A percentile compares a stretch with the other conserved stretches of the same genome.
phyloP scores from a whole-genome alignment of 106 monocot species.

The Allium sativum region DNA sequence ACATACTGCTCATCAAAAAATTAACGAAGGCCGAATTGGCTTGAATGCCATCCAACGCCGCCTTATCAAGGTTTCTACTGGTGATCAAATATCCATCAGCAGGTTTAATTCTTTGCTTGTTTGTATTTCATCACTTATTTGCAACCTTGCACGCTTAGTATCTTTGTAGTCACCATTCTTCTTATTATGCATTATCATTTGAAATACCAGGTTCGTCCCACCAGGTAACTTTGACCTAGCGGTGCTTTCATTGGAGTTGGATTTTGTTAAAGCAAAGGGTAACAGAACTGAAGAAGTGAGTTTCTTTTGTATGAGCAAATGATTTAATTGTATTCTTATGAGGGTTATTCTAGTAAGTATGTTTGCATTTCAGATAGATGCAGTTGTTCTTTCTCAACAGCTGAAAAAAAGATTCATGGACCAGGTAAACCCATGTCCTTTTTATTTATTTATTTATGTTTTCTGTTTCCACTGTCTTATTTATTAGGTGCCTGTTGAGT shows the following conservation, averaged over 20 bases:
- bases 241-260: constrained; percentile 73
- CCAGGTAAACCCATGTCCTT: constrained; percentile 42
- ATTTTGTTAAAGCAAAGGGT: constrained; percentile 58
- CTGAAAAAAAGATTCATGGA: constrained; percentile 54
- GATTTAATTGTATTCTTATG: too few relatives aligned
- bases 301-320: neutral
- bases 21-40: constrained; percentile 43
- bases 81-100: constrained; percentile 56
- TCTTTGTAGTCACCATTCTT: neutral
- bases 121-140: neutral
- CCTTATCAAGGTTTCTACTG: constrained; percentile 65
- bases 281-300: constrained; percentile 66
- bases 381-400: constrained; percentile 76
- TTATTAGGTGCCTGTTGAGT: too few relatives aligned
- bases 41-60: constrained; percentile 85
- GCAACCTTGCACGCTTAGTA: too few relatives aligned
- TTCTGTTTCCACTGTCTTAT: too few relatives aligned
- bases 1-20: constrained; percentile 40
- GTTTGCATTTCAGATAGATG: constrained; percentile 63
- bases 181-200: neutral
- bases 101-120: constrained; percentile 28
- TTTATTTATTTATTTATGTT: too few relatives aligned
- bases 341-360: neutral
- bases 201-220: constrained; percentile 38
- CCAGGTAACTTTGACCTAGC: constrained; percentile 74